Evolutionary conservation across 306 rosid genomes (phyloP).

Genomic region (Prunus mongolica): DNA sequence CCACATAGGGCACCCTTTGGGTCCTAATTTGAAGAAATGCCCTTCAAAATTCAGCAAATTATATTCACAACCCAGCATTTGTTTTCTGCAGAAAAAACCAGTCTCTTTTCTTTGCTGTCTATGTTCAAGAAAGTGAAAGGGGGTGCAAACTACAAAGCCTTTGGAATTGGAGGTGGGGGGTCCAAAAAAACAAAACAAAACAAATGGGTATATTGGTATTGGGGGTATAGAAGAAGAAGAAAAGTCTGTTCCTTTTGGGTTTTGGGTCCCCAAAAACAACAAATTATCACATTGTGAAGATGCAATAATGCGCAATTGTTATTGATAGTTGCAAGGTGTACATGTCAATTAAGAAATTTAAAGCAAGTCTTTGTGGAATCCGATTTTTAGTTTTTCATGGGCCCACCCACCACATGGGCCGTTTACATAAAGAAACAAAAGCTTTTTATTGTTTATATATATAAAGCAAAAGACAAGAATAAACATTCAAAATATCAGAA

Average conservation of each 20-base stretch:
- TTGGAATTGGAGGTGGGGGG: background rate
- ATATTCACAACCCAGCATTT: constrained; percentile 12
- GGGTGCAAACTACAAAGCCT: background rate
- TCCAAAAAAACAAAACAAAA: constrained; percentile 27
- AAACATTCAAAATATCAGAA: no score
- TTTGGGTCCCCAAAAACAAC: constrained; percentile 59
- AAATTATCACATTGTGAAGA: constrained; percentile 63
- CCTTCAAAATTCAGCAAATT: background rate
- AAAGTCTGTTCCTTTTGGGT: constrained; percentile 48
- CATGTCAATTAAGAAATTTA: constrained; percentile 65
- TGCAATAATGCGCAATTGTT: constrained; percentile 76
- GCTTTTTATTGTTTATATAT: background rate
- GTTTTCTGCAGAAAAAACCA: background rate
- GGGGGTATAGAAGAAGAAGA: constrained; percentile 49
- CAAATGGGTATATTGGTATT: constrained; percentile 20
- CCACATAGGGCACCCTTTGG: constrained; percentile 95
- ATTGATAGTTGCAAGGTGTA: constrained; percentile 58
- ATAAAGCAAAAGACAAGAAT: no score
- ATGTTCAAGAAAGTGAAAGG: constrained; percentile 30
- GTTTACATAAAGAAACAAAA: constrained; percentile 43
- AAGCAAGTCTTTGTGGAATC: constrained; percentile 72
- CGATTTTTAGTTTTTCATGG: constrained; percentile 58
- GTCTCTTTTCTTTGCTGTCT: constrained; percentile 14
- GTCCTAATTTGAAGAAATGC: constrained; percentile 32
- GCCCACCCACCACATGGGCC: constrained; percentile 84